Base-by-base conservation (phyloP, 2,329 filamentous ascomycete genomes). In the Diaporthe sp. region DNA sequence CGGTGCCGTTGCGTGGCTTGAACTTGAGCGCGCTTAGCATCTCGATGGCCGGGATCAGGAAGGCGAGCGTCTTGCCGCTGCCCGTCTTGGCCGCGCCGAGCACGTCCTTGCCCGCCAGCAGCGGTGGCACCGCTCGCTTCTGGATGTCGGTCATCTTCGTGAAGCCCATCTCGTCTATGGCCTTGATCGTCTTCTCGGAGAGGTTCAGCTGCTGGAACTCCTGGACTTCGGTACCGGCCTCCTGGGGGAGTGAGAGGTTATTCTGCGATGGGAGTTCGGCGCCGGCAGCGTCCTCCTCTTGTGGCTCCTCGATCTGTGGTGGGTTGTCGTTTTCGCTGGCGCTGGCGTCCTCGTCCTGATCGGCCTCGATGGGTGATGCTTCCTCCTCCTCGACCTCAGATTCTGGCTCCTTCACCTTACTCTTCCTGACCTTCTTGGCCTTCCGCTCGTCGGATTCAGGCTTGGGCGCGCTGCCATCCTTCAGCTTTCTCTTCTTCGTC, bases 111-210 rank as follows among this genome's bases (percentile, higher is more conserved):
- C 97, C 97, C 57, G 96, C 95, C 76, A 98, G 88, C 62, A 97
- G 88, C 28, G 96, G 95, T 6, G 96, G 96, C 74, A 98, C 98
- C 17, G 93, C 94, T 82, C 94, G 90, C 80, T 92, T 91, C 85
- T 98, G 97, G 79, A 98, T 98, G 83, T 97, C 94, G 0, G 97
- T 98, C 96, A 99, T 98, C 65, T 90, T 96, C 81, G 94, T 93
- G 83, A 98, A 98, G 19, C 94, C 94, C 96, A 99, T 98, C 78
- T 94, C 94, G 75, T 92, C 82, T 80, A 98, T 95, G 12, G 95
- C 96, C 86, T 94, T 92, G 89, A 96, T 94, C 0, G 95, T 98
- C 85, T 94, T 95, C 34, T 96, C 94, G 1, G 95, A 97, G 15
- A 99, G 90, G 73, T 94, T 94, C 78, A 99, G 88, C 79, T 98